Base-by-base conservation (phyloP, 2,329 filamentous ascomycete species). In the Claviceps monticola region DNA sequence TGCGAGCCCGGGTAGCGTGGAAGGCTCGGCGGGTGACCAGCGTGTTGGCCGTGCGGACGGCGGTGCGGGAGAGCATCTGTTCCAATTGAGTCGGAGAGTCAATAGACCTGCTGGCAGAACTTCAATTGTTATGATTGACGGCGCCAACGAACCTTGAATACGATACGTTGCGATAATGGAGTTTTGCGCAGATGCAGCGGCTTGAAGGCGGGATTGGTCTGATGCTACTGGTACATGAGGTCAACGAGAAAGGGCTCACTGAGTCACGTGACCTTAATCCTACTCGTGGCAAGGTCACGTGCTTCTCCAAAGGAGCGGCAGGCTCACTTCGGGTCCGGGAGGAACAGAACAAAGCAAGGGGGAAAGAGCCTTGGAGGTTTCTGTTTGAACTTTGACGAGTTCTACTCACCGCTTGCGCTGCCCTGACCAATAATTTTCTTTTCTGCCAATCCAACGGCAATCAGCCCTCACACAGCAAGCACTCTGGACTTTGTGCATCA, bases 11-110 rank as follows among this genome's bases (percentile, higher is more conserved):
- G 69, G 91, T 94, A 66, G 88, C 82, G 72, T 89, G 85, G 84
- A 98, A 96, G 74, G 85, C 88, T 72, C 93, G 90, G 76, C 89
- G 88, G 79, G 84, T 79, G 74, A 89, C 76, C 67, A 83, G 70
- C 59, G 78, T 74, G 66, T 82, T 81, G 68, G 83, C 80, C 69
- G 76, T 78, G 67, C 79, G 79, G 64, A 72, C 63, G 63, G 73
- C 77, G 72, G 81, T 78, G 68, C 85, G 84, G 73, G 88, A 79
- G 71, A 93, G 76, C 89, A 95, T 95, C 87, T 94, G 65, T 29
- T 51, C 19, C 14, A 17, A 49, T 36, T 5, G 29, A 34, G 9
- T 17, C 8, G 6, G 51, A 48, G 14, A 37, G 59, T 71, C 67
- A 76, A 73, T 74, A 68, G 70, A 70, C 60, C 56, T 50, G 45